phyloP scores from a whole-genome alignment of 805 yeast genomes.

The Candida oleophila region DNA sequence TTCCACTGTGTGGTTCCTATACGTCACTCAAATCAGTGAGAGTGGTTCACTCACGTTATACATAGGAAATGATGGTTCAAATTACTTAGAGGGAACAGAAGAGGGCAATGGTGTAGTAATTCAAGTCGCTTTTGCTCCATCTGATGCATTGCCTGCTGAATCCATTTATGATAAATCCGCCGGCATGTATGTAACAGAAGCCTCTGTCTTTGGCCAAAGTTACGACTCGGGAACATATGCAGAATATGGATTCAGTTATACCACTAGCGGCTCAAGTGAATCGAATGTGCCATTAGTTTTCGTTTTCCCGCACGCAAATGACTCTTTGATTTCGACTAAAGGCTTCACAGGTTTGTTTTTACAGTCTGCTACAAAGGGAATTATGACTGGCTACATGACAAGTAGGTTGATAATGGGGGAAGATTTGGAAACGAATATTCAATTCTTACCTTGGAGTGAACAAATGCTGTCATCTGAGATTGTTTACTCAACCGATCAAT shows the following conservation, averaged over 20 bases:
- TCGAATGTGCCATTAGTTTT: constrained; percentile 49
- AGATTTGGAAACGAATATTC: constrained; percentile 39
- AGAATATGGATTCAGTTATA: constrained; percentile 42
- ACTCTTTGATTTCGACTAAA: constrained; percentile 32
- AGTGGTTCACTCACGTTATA: constrained; percentile 12
- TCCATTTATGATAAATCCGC: constrained; percentile 56
- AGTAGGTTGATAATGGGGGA: constrained; percentile 41
- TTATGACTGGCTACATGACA: constrained; percentile 45
- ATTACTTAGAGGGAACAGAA: constrained; percentile 29
- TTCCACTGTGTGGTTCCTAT: constrained; percentile 16
- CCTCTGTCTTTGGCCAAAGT: constrained; percentile 34
- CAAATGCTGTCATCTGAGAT: neutral
- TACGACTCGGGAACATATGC: constrained; percentile 20
- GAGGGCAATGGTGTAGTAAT: constrained; percentile 39
- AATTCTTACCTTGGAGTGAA: constrained; percentile 43
- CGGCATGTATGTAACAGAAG: constrained; percentile 57
- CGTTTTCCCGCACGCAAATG: constrained; percentile 68
- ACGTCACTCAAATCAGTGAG: constrained; percentile 17
- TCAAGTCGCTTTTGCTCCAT: constrained; percentile 52
- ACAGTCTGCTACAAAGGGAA: constrained; percentile 52
- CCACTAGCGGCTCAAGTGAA: constrained; percentile 44
- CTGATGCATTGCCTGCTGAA: constrained; percentile 1
- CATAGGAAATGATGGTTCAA: constrained; percentile 18
- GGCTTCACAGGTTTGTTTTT: constrained; percentile 34
- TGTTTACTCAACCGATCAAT: constrained; percentile 4